phyloP scores from a whole-genome alignment of 805 yeast genomes.

The Lipomyces starkeyi region DNA sequence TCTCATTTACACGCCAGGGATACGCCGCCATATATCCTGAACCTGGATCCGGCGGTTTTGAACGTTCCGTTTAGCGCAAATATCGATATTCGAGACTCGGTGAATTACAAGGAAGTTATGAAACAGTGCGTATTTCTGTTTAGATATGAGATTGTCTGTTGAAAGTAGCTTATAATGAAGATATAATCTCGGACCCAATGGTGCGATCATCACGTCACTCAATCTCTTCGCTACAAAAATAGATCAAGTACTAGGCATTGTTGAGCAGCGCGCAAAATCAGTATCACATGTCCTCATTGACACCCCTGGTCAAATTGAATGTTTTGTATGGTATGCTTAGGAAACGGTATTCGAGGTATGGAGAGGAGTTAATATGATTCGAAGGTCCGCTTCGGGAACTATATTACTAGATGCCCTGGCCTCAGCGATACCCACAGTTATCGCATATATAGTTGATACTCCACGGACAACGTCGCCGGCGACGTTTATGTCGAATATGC shows the following conservation, averaged over 20 bases:
- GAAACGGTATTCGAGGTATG: background rate
- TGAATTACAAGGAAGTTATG: conserved; percentile 95
- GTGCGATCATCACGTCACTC: conserved; percentile 95
- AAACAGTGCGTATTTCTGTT: conserved; percentile 56
- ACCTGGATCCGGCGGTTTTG: conserved; percentile 94
- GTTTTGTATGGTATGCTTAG: conserved; percentile 72
- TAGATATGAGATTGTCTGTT: background rate
- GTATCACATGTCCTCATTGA: conserved; percentile 73
- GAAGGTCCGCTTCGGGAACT: conserved; percentile 81
- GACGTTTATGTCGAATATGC: conserved; percentile 97
- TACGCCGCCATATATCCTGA: conserved; percentile 86
- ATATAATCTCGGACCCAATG: conserved; percentile 94
- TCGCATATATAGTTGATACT: conserved; percentile 95
- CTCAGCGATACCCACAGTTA: conserved; percentile 90
- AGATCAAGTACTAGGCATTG: conserved; percentile 87
- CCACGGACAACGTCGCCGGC: conserved; percentile 94
- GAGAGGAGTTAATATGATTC: conserved; percentile 48
- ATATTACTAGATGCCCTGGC: conserved; percentile 97
- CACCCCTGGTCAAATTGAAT: conserved; percentile 99
- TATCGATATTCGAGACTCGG: conserved; percentile 94
- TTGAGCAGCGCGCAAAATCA: conserved; percentile 71
- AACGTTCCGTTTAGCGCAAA: conserved; percentile 93
- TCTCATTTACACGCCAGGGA: conserved; percentile 77
- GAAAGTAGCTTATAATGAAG: conserved; percentile 10
- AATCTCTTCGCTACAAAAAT: conserved; percentile 93